These are phyloP conservation scores for Elsinoe arachidis DNA, from an alignment of 2,329 filamentous ascomycete genomes.

Conservation along the genomic window DNA sequence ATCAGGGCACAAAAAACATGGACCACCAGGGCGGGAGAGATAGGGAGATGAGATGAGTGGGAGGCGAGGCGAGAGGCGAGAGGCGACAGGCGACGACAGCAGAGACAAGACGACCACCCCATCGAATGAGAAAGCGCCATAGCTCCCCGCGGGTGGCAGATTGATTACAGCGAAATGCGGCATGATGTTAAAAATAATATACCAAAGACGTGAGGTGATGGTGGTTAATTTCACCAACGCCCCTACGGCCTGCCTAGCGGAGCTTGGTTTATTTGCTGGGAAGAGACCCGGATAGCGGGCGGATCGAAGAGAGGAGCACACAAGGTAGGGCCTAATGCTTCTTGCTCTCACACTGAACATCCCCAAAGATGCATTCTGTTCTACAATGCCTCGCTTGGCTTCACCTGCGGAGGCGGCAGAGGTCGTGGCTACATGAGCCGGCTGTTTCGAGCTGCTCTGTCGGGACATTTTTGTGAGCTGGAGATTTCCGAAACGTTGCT, in stretches of 20 bases:
- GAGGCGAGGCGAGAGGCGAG: background rate
- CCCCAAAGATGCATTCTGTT: no score
- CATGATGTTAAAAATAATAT: constrained; percentile 12
- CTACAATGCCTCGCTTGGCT: background rate
- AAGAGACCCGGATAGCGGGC: background rate
- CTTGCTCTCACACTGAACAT: no score
- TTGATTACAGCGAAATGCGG: constrained; percentile 2
- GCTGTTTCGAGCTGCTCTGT: constrained; percentile 12
- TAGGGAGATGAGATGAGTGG: background rate
- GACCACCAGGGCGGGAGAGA: background rate
- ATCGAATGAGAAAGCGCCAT: background rate
- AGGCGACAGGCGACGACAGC: background rate
- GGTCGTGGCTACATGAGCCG: background rate
- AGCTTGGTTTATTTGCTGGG: background rate
- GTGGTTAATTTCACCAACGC: constrained; percentile 2
- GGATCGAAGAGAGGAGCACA: background rate
- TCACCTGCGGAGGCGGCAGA: background rate
- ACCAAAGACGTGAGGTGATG: background rate
- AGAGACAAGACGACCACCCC: background rate
- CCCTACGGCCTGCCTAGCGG: background rate
- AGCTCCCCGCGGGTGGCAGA: constrained; percentile 9
- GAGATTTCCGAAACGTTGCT: constrained; percentile 6
- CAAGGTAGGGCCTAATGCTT: background rate
- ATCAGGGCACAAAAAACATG: background rate
- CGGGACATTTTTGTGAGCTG: constrained; percentile 1